Percentiles rank a stretch among this genome's conserved stretches.
Conservation (phyloP, 2,329 filamentous ascomycete species). For the Fusarium pseudonygamai region DNA sequence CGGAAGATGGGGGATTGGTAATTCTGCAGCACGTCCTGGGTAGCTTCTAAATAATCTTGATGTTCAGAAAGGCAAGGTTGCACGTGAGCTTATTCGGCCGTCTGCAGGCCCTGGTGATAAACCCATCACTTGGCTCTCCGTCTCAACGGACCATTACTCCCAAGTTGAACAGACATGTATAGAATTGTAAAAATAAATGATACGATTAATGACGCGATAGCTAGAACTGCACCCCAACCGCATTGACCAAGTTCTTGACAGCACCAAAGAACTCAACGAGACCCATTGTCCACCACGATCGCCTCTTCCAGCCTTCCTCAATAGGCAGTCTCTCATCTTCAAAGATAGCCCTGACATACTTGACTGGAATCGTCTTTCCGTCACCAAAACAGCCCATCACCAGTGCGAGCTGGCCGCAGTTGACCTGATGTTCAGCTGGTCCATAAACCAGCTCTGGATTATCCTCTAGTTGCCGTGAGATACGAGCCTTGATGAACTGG, state of each 20-base stretch:
- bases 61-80: neutral
- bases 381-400: conserved; percentile 20
- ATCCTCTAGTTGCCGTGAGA: neutral
- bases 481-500: conserved; percentile 7
- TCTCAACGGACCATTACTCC: accelerated
- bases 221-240: conserved; percentile 1
- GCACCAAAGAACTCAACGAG: conserved; percentile 26
- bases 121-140: accelerated
- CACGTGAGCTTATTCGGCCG: neutral
- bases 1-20: too few species aligned
- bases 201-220: neutral
- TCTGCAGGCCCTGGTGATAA: too few species aligned
- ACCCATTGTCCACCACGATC: conserved; percentile 34
- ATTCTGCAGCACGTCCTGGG: too few species aligned
- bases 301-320: conserved; percentile 32
- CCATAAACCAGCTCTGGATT: conserved; percentile 10
- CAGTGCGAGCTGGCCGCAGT: conserved; percentile 9
- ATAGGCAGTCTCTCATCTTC: conserved; percentile 35
- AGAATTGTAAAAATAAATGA: neutral
- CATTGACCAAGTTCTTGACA: neutral
- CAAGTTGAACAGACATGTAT: neutral
- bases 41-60: too few species aligned
- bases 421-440: conserved; percentile 11
- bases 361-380: neutral
- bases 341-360: conserved; percentile 34